phyloP scores from a whole-genome alignment of 257 asterid genomes.

The Orobanche coerulescens region DNA sequence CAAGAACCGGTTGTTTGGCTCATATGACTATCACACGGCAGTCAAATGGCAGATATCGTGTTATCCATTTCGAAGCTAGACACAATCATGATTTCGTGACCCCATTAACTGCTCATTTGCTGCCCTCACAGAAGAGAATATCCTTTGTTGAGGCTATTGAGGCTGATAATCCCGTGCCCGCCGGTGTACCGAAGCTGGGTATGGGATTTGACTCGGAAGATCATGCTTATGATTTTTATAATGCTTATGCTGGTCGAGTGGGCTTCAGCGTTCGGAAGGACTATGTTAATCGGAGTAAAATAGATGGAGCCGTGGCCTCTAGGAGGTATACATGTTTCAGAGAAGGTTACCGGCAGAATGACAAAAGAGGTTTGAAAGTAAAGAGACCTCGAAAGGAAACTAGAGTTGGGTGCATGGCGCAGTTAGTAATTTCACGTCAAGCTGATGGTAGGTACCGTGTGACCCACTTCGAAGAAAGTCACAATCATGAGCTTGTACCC shows the following conservation, averaged over 20 bases:
- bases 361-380: conserved; percentile 42
- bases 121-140: conserved; percentile 61
- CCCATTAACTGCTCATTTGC: conserved; percentile 46
- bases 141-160: conserved; percentile 55
- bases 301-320: conserved; percentile 45
- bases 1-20: conserved; percentile 55
- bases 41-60: conserved; percentile 45
- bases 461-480: conserved; percentile 54
- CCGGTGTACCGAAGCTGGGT: conserved; percentile 55
- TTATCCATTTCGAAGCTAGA: conserved; percentile 43
- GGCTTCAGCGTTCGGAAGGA: conserved; percentile 56
- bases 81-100: conserved; percentile 60
- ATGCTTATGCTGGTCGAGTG: conserved; percentile 43
- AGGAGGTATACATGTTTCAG: conserved; percentile 58
- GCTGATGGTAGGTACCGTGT: conserved; percentile 51
- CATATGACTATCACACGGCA: conserved; percentile 62
- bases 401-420: conserved; percentile 60
- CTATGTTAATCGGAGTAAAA: conserved; percentile 50
- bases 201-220: conserved; percentile 57
- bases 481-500: conserved; percentile 54
- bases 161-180: conserved; percentile 34
- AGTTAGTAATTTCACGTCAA: conserved; percentile 52
- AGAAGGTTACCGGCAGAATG: conserved; percentile 49
- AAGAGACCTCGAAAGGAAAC: conserved; percentile 54
- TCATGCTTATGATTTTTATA: conserved; percentile 53